Base-by-base conservation (phyloP, 192 early-diverging fungal species). In the Coemansia sp. region DNA sequence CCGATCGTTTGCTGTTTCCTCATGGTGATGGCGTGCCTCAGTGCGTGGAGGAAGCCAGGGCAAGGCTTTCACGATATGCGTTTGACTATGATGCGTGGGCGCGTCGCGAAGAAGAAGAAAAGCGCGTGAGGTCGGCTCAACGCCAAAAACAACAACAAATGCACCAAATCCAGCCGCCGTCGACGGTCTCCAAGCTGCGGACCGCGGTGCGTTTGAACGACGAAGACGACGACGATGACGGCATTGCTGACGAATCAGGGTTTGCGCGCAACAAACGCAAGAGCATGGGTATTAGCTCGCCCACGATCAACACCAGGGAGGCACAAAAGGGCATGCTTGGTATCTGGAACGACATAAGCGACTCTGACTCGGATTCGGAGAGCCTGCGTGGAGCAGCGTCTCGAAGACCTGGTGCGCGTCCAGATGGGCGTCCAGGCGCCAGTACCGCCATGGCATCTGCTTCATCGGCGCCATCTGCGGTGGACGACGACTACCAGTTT, bases 401-500 rank as follows among this genome's bases (percentile, higher is more conserved):
- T 14, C 3, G 8, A 8, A 36, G 4, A 15, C 32, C 18, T 2
- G 7, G 4, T 18, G 57, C 8, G 22, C 22, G 22, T 28, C 1
- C 22, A 28, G 22, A 28, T 28, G 22, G 22, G 22, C 22, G 22
- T 36, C 62, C 14, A 22, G 34, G 0, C 51, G 39, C 17, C 18
- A 57, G 12, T 48, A 4, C 12, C 17, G 45, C 45, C 14, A 15
- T 3, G 9, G 5, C 45, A 2, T 48, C 45, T 48, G 45, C 12
- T 12, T 32, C 43, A 28, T 5, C 54, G 11, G n/a, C 54, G 20
- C 18, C 18, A 8, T 32, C 58, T 11, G 39, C 56, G 8, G 58
- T 53, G 8, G 75, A 74, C 61, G 80, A 83, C 66, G 80, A 83
- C 34, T 83, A 83, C 54, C 80, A 83, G 80, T 83, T 83, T 20